Percentiles rank a stretch among this genome's conserved stretches.
These are phyloP conservation scores for Citrus medica DNA, from an alignment of 345 rosid genomes.

Conservation along the genomic window DNA sequence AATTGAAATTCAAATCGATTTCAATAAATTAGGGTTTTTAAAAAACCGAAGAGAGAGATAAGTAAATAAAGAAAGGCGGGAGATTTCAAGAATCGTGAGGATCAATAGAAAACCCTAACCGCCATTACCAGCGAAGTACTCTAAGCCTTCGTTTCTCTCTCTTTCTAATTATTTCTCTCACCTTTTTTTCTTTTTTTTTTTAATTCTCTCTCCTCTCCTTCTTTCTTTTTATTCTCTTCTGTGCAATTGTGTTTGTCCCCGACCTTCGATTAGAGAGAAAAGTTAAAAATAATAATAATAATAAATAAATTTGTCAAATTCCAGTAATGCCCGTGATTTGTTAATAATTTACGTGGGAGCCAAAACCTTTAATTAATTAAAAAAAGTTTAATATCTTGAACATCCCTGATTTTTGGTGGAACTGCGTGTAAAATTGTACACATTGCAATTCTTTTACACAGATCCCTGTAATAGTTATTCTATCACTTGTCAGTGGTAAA, in stretches of 20 bases:
- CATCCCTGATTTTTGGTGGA: not conserved
- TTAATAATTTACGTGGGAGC: slow-evolving; percentile 10
- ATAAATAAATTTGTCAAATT: not conserved
- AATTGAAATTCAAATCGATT: slow-evolving; percentile 20
- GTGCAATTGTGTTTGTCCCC: slow-evolving; percentile 14
- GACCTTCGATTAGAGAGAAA: slow-evolving; percentile 27
- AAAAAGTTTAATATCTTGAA: not conserved
- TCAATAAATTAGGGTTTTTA: slow-evolving; percentile 53
- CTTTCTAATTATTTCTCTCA: slow-evolving; percentile 16
- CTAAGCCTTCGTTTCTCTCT: slow-evolving; percentile 30
- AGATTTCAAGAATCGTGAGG: slow-evolving; percentile 16
- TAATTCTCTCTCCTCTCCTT: slow-evolving; percentile 5
- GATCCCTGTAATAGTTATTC: not conserved
- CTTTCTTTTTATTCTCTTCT: slow-evolving; percentile 25
- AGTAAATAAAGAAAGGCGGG: slow-evolving; percentile 22
- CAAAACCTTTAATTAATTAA: not conserved
- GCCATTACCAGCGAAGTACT: slow-evolving; percentile 39
- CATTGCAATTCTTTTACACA: not conserved
- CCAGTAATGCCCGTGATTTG: not conserved
- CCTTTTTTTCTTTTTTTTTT: not conserved
- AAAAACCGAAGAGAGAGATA: slow-evolving; percentile 16
- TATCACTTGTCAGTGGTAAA: too few species aligned
- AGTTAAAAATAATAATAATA: not conserved
- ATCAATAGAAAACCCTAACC: slow-evolving; percentile 59
- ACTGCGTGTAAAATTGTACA: not conserved